Conservation (phyloP, 345 rosid genomes). For the Euphorbia tirucalli region DNA sequence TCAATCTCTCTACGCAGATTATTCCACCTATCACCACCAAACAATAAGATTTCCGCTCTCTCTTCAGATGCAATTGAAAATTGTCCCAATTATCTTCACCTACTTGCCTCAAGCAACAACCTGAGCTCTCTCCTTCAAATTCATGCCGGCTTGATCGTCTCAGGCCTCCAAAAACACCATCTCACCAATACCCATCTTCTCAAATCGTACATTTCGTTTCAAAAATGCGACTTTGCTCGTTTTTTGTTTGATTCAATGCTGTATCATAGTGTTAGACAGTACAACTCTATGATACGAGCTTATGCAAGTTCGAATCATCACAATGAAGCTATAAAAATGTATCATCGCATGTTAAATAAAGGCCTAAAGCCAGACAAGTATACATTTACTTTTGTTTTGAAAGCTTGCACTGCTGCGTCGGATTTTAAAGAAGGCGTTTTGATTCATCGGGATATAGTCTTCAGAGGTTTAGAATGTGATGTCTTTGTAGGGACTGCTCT, state of each 20-base stretch:
- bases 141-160: constrained; percentile 43
- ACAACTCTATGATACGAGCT: constrained; percentile 52
- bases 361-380: constrained; percentile 50
- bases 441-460: constrained; percentile 34
- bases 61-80: neutral
- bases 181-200: constrained; percentile 32
- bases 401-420: constrained; percentile 45
- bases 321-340: constrained; percentile 44
- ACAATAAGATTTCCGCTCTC: neutral
- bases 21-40: neutral
- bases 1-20: neutral
- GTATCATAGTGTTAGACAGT: constrained; percentile 44
- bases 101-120: constrained; percentile 42
- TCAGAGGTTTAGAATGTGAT: constrained; percentile 49
- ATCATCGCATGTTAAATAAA: constrained; percentile 33
- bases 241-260: constrained; percentile 39
- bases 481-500: constrained; percentile 52
- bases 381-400: constrained; percentile 63
- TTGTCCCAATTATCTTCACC: constrained; percentile 17
- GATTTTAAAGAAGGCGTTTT: constrained; percentile 48
- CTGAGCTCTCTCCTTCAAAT: constrained; percentile 39
- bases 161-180: constrained; percentile 39
- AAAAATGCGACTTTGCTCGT: constrained; percentile 46
- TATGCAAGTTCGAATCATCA: constrained; percentile 35
- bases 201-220: constrained; percentile 40